phyloP scores from a whole-genome alignment of 176 grass and related monocot species.

The Carex scoparia region DNA sequence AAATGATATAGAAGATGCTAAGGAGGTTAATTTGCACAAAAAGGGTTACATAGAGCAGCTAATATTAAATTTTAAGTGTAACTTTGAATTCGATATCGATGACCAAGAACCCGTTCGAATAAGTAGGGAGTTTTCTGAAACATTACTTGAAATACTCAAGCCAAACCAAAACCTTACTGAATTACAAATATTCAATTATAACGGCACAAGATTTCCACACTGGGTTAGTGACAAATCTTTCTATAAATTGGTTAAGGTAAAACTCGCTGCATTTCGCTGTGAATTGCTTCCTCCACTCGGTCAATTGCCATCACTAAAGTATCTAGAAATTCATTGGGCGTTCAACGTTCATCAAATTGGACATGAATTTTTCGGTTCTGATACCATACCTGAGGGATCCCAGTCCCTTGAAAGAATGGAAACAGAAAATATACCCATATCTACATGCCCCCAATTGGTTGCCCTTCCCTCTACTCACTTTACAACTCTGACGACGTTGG shows the following conservation, averaged over 20 bases:
- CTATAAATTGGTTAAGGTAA: slow-evolving; percentile 21
- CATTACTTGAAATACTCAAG: slow-evolving; percentile 37
- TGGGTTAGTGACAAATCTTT: slow-evolving; percentile 43
- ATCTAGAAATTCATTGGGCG: slow-evolving; percentile 19
- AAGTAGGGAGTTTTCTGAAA: slow-evolving; percentile 19
- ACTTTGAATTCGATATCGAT: slow-evolving; percentile 21
- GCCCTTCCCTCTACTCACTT: neutral
- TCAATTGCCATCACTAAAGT: slow-evolving; percentile 27
- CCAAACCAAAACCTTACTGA: slow-evolving; percentile 30
- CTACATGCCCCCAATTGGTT: slow-evolving; percentile 2
- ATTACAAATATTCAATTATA: slow-evolving; percentile 31
- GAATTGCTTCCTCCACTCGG: slow-evolving; percentile 35
- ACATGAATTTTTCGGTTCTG: slow-evolving; percentile 6
- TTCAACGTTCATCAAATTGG: slow-evolving; percentile 15
- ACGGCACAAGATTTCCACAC: slow-evolving; percentile 27
- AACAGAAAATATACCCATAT: neutral
- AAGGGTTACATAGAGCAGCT: slow-evolving; percentile 29
- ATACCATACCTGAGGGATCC: neutral
- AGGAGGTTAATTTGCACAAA: slow-evolving; percentile 29
- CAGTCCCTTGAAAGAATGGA: neutral
- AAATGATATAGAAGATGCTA: slow-evolving; percentile 19
- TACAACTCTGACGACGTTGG: slow-evolving; percentile 24
- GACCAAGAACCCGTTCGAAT: neutral
- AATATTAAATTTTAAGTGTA: slow-evolving; percentile 27
- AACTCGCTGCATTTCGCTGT: slow-evolving; percentile 21